These are phyloP conservation scores for Cladosporium sp. DNA, from an alignment of 2,329 filamentous ascomycete species.

Conservation along the genomic window DNA sequence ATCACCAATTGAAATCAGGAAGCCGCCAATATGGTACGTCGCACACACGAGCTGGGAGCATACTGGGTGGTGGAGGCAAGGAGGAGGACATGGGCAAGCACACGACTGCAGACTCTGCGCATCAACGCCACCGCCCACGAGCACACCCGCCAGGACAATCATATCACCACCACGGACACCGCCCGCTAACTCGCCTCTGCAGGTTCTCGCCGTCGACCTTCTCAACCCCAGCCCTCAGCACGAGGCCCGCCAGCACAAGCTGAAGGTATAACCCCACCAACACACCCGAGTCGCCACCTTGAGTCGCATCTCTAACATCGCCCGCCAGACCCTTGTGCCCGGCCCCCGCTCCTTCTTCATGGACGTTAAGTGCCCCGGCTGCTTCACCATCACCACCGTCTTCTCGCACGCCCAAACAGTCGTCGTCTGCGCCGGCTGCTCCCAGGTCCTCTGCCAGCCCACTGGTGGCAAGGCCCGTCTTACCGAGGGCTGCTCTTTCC, in stretches of 20 bases:
- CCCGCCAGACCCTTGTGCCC: constrained; percentile 68
- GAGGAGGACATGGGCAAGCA: constrained; percentile 14
- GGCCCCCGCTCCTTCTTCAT: constrained; percentile 99
- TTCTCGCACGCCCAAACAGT: constrained; percentile 99
- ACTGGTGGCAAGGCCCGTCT: constrained; percentile 98
- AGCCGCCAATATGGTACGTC: constrained; percentile 22
- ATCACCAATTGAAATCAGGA: constrained; percentile 16
- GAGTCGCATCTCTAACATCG: constrained; percentile 16
- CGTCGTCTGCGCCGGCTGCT: constrained; percentile 99
- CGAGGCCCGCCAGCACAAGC: constrained; percentile 99
- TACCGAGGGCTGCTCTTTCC: constrained; percentile 99
- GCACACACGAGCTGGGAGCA: not conserved
- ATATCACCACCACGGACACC: not conserved
- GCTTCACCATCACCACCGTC: constrained; percentile 99
- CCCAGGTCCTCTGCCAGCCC: constrained; percentile 98
- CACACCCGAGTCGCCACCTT: constrained; percentile 9
- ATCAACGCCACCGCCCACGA: not conserved
- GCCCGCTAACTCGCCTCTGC: constrained; percentile 25
- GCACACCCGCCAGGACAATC: not conserved
- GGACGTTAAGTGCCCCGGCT: constrained; percentile 99
- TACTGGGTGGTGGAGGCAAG: constrained; percentile 3
- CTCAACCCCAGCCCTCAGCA: constrained; percentile 97
- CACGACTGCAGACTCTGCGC: constrained; percentile 16
- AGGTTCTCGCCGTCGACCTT: constrained; percentile 99
- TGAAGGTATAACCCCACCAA: constrained; percentile 70